Evolutionary conservation across 345 rosid species (phyloP), one percentile per base, ranked within the genome.

Genomic region (Cardamine occulta): DNA sequence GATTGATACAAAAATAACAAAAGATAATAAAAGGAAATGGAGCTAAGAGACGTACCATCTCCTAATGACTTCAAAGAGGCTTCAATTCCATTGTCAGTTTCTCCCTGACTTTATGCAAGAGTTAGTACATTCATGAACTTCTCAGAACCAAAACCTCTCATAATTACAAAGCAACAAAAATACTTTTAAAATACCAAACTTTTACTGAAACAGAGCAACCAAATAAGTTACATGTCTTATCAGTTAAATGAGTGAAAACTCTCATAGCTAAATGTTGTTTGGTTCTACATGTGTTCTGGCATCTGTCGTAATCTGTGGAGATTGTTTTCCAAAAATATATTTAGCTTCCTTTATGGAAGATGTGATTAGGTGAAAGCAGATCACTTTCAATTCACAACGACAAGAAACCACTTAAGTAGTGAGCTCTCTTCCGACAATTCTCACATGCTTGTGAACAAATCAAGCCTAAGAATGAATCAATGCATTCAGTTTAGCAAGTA

Each of bases 1-100:
- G 23, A 24, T 7, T 47, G 28, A 51, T 45, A 78, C 42, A 32
- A 13, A 85, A 40, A 81, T 76, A 42, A 82, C 79, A 71, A 84
- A 35, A 35, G 28, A 60, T 34, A 10, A 35, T 12, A 39, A 19
- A 35, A 19, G 6, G 3, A 60, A 35, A 35, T 35, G 29, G 17
- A 37, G 65, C 17, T 60, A 12, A 37, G 48, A 60, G 31, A 4
- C 9, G 31, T 21, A 37, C 31, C 48, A 37, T 35, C 18, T 57
- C 18, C 14, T 3, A 17, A 31, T 57, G 40, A 57, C 23, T 57
- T 31, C 62, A 58, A 5, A 0, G 39, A 56, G 21, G 19, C 24
- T 5, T 57, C 63, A 57, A 9, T n/a, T 58, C 42, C 63, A 4
- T 58, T 31, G 14, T 31, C 4, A 58, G 44, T 15, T 58, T 23